Percentiles rank a stretch among this genome's conserved stretches.
Evolutionary conservation across 1,284 basidiomycete species (phyloP).

Genomic region (Abortiporus biennis): DNA sequence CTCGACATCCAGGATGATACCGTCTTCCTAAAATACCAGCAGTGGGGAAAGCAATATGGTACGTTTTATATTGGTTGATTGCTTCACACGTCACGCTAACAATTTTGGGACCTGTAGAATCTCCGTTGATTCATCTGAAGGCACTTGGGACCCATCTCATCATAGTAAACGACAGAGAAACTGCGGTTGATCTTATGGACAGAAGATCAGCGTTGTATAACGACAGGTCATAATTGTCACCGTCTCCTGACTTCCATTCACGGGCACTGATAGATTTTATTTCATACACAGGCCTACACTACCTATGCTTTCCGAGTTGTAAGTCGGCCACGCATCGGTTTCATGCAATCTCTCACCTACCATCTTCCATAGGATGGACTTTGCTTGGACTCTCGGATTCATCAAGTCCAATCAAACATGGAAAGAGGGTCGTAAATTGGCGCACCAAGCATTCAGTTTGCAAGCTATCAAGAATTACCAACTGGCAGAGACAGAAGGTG

Average conservation of each 20-base stretch:
- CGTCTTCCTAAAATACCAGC: slow-evolving; percentile 5
- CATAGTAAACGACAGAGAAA: slow-evolving; percentile 30
- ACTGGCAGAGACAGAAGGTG: neutral
- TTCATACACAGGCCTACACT: too few relatives aligned
- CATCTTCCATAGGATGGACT: too few relatives aligned
- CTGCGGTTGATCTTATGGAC: slow-evolving; percentile 33
- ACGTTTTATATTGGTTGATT: neutral
- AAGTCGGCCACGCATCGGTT: too few relatives aligned
- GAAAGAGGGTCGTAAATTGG: too few relatives aligned
- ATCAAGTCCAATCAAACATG: too few relatives aligned
- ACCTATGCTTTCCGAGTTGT: too few relatives aligned
- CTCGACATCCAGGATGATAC: slow-evolving; percentile 10
- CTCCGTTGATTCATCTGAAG: slow-evolving; percentile 17
- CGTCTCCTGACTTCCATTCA: too few relatives aligned
- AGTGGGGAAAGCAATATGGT: slow-evolving; percentile 9
- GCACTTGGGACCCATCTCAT: slow-evolving; percentile 26
- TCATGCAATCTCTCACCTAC: too few relatives aligned
- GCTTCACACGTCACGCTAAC: neutral
- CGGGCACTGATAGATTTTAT: too few relatives aligned
- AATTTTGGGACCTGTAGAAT: slow-evolving; percentile 13
- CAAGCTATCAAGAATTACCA: neutral
- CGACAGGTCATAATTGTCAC: too few relatives aligned
- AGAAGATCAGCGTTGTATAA: slow-evolving; percentile 27
- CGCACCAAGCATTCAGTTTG: neutral
- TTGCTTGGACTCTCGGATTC: too few relatives aligned